Base-by-base conservation (phyloP, 306 rosid species). In the Cucumis hystrix region DNA sequence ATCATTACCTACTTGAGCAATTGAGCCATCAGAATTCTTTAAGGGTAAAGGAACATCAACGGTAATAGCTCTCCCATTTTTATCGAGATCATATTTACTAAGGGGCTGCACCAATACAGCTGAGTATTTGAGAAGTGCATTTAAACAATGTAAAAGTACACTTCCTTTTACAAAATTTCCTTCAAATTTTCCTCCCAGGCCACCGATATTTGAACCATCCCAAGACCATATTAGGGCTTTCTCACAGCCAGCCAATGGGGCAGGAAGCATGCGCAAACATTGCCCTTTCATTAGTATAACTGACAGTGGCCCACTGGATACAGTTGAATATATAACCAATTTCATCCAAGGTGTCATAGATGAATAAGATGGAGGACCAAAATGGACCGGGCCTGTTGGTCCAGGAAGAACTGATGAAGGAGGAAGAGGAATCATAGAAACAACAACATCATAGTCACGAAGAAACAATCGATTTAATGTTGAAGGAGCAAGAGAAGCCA, bases 341-440 rank as follows among this genome's bases (percentile, higher is more conserved):
- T 95, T 95, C 97, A 95, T 92, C 99, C 99, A 92, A 79, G 97
- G 99, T 83, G 97, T 88, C 96, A 91, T 90, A 18, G 88, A 92
- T 63, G 97, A 92, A 86, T 92, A 88, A 20, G 98, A 85, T 35
- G 99, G 98, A 75, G 99, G 97, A 78, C 98, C 97, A 84, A 95
- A 95, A 87, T 95, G 96, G 84, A 91, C 82, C 7, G 96, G 97
- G 61, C 96, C 93, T 37, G 90, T 23, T 2, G 93, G 88, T 72
- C 88, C 89, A 72, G 99, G 99, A 88, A 95, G 98, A 82, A 92
- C 74, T 72, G 99, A 89, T 37, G 90, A 91, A 62, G 79, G 93
- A 58, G 99, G 92, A 77, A 91, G 97, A 85, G 99, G 99, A 87
- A 89, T 87, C 76, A 95, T 91, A 54, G 99, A 91, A 76, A 95